A percentile compares a stretch with the other conserved stretches of the same genome.
phyloP scores from a whole-genome alignment of 1,284 basidiomycete species.

The Ganoderma meredithae region DNA sequence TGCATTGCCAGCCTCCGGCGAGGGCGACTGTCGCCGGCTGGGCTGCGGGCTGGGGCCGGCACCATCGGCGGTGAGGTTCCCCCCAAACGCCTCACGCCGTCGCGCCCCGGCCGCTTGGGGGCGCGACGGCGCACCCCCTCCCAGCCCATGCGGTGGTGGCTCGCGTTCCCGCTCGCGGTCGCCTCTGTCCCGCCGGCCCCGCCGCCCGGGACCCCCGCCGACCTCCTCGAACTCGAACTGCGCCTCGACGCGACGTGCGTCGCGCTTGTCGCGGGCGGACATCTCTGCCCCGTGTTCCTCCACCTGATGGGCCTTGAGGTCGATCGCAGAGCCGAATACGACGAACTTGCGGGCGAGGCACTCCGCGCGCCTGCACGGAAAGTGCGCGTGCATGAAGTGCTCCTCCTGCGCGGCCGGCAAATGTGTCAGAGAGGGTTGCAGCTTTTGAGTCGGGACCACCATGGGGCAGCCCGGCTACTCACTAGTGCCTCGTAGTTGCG shows the following conservation, averaged over 20 bases:
- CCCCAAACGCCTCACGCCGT: constrained; percentile 71
- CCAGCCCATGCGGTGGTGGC: constrained; percentile 42
- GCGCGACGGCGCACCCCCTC: constrained; percentile 21
- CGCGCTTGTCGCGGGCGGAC: constrained; percentile 79
- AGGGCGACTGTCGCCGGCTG: constrained; percentile 51
- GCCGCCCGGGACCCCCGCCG: constrained; percentile 45
- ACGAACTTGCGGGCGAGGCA: constrained; percentile 94
- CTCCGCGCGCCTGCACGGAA: constrained; percentile 75
- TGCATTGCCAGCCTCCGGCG: constrained; percentile 54
- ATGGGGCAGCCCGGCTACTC: constrained; percentile 37
- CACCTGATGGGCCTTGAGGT: constrained; percentile 93
- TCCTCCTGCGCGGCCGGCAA: constrained; percentile 55
- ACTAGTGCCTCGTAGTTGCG: constrained; percentile 79
- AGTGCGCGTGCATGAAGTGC: constrained; percentile 78
- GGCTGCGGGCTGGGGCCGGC: constrained; percentile 40
- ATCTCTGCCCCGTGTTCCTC: constrained; percentile 86
- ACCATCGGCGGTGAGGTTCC: constrained; percentile 63
- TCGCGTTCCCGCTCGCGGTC: constrained; percentile 59
- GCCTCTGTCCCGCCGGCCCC: constrained; percentile 46
- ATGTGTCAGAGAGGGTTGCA: constrained; percentile 8
- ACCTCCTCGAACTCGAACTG: constrained; percentile 81
- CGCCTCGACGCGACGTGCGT: constrained; percentile 80
- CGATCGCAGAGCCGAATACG: constrained; percentile 89
- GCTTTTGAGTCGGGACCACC: too few species aligned
- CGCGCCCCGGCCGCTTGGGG: constrained; percentile 45